These are phyloP conservation scores for Candida albicans DNA, from an alignment of 1,139 yeast species.

Conservation along the genomic window DNA sequence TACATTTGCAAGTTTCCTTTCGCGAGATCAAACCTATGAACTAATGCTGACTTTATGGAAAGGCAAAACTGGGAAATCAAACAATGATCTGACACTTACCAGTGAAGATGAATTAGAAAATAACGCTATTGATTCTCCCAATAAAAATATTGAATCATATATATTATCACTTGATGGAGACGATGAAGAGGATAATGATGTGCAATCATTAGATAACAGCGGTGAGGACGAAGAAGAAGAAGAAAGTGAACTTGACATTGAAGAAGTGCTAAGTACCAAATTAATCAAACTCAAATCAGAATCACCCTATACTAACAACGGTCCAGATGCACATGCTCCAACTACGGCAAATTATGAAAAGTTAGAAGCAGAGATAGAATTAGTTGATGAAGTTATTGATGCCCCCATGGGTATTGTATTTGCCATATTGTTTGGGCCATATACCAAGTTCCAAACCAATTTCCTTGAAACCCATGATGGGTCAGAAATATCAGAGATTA, in stretches of 20 bases:
- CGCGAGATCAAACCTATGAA: slow-evolving; percentile 76
- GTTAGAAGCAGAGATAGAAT: slow-evolving; percentile 31
- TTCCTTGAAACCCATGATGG: slow-evolving; percentile 49
- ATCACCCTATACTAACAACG: slow-evolving; percentile 32
- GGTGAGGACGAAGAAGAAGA: slow-evolving; percentile 15
- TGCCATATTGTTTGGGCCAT: slow-evolving; percentile 47
- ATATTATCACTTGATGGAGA: slow-evolving; percentile 38
- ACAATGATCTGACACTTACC: slow-evolving; percentile 4
- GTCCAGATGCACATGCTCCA: slow-evolving; percentile 40
- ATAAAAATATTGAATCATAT: slow-evolving; percentile 24
- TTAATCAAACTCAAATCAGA: slow-evolving; percentile 32
- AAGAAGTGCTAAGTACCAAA: slow-evolving; percentile 15
- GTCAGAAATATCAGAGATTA: slow-evolving; percentile 44
- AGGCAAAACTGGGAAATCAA: slow-evolving; percentile 27
- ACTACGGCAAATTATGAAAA: slow-evolving; percentile 25
- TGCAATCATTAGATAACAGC: slow-evolving; percentile 16
- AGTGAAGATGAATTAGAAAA: slow-evolving; percentile 12
- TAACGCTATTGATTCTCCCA: slow-evolving; percentile 12
- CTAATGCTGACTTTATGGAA: slow-evolving; percentile 64
- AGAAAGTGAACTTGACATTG: slow-evolving; percentile 13
- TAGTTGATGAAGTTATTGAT: slow-evolving; percentile 33
- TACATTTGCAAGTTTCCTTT: slow-evolving; percentile 81
- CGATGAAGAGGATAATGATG: slow-evolving; percentile 18
- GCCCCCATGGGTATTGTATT: slow-evolving; percentile 54
- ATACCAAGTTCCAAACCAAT: slow-evolving; percentile 39